Conservation (phyloP, 805 yeast species). For the Hanseniaspora meyeri region DNA sequence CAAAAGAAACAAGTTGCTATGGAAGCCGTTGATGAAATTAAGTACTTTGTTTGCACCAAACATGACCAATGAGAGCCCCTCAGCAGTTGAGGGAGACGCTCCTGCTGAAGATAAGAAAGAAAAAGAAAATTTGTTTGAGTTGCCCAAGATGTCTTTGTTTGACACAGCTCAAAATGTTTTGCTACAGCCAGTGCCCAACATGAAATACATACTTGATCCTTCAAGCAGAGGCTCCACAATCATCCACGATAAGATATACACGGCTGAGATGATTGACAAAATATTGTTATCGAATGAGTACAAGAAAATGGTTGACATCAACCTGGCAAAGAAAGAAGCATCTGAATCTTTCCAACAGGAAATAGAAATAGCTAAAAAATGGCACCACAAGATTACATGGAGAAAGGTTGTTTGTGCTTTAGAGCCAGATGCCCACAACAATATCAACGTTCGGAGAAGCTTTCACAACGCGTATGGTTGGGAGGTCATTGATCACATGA, state of each 20-base stretch:
- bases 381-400: constrained; percentile 61
- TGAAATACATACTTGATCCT: constrained; percentile 53
- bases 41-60: constrained; percentile 34
- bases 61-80: constrained; percentile 15
- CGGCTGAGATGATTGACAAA: constrained; percentile 38
- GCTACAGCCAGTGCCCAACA: constrained; percentile 58
- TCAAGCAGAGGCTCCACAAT: constrained; percentile 43
- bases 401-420: constrained; percentile 55
- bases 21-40: constrained; percentile 36
- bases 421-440: constrained; percentile 67
- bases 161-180: constrained; percentile 57
- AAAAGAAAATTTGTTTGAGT: constrained; percentile 18
- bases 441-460: constrained; percentile 56
- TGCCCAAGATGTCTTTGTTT: constrained; percentile 57
- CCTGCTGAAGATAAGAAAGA: constrained; percentile 14
- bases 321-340: constrained; percentile 1
- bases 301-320: constrained; percentile 19
- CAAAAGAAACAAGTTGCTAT: constrained; percentile 18
- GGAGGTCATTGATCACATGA: constrained; percentile 64
- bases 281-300: constrained; percentile 7
- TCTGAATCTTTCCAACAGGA: constrained; percentile 31
- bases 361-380: constrained; percentile 55
- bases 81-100: constrained; percentile 12
- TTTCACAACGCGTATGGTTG: constrained; percentile 77
- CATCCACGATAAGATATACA: constrained; percentile 56